These are phyloP conservation scores for Combretum micranthum DNA, from an alignment of 345 rosid genomes.

Conservation along the genomic window DNA sequence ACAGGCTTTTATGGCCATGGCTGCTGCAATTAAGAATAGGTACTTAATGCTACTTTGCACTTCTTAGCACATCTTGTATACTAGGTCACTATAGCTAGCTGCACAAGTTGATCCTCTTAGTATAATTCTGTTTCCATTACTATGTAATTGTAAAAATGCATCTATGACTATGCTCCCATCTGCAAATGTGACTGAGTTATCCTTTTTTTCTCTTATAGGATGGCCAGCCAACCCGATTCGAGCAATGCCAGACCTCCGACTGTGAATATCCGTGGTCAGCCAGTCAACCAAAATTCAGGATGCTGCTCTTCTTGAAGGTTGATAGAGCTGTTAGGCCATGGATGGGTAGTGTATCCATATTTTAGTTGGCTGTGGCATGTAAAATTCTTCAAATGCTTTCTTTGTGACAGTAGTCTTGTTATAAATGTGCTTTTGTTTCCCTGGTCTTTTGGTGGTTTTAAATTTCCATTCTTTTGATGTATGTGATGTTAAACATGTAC, in stretches of 20 bases:
- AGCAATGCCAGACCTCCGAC: slow-evolving; percentile 55
- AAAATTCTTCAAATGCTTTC: background rate
- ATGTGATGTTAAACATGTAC: slow-evolving; percentile 5
- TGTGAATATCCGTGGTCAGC: slow-evolving; percentile 71
- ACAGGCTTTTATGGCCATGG: slow-evolving; percentile 83
- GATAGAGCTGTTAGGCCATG: background rate
- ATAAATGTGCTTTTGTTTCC: background rate
- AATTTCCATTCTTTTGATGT: slow-evolving; percentile 9
- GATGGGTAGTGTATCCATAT: slow-evolving; percentile 1
- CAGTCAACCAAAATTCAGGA: slow-evolving; percentile 66
- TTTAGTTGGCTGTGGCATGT: slow-evolving; percentile 6
- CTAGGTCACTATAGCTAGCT: no score
- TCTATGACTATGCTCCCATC: no score
- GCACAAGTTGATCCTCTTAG: no score
- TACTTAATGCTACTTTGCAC: background rate
- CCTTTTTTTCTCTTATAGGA: slow-evolving; percentile 20
- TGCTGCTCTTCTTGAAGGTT: slow-evolving; percentile 60
- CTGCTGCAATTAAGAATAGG: slow-evolving; percentile 67
- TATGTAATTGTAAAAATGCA: background rate
- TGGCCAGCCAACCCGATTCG: slow-evolving; percentile 69
- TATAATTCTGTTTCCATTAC: background rate
- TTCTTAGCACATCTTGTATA: no score
- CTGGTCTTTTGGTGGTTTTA: background rate
- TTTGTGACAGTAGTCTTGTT: background rate
- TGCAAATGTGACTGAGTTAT: background rate